A percentile compares a stretch with the other conserved stretches of the same genome.
Conservation (phyloP, 192 early-diverging fungal genomes). For the Coemansia sp. region DNA sequence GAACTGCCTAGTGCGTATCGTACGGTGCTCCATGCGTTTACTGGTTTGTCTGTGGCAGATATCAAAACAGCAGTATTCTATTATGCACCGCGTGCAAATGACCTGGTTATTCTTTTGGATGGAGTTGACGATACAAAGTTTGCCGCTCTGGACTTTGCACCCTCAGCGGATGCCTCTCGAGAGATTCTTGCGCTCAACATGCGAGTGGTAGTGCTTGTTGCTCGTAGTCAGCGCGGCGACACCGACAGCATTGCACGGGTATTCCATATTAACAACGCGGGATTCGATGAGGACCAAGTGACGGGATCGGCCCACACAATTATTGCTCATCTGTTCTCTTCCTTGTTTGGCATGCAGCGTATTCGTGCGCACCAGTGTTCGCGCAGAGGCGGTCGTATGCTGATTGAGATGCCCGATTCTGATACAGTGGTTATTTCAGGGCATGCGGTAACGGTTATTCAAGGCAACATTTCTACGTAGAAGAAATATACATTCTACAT, state of each 20-base stretch:
- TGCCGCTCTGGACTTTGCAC: not conserved
- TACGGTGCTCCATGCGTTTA: not conserved
- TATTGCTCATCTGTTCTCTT: constrained; percentile 18
- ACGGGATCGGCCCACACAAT: constrained; percentile 32
- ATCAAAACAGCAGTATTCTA: not conserved
- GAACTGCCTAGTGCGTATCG: not conserved
- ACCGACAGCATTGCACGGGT: constrained; percentile 30
- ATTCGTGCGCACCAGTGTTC: constrained; percentile 31
- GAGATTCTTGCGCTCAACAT: not conserved
- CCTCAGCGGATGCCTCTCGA: not conserved
- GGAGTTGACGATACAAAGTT: not conserved
- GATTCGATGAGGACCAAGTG: constrained; percentile 32
- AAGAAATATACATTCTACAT: not conserved
- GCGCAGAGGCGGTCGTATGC: not conserved
- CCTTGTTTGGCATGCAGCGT: constrained; percentile 6
- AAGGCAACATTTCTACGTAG: constrained; percentile 6
- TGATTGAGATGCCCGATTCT: not conserved
- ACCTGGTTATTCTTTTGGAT: not conserved
- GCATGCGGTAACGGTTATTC: constrained; percentile 17
- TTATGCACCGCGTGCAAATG: not conserved
- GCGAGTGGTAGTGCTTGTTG: constrained; percentile 5
- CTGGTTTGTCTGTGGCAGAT: not conserved
- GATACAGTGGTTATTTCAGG: constrained; percentile 3
- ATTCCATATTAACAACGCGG: constrained; percentile 10
- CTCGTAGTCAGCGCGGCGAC: not conserved